Evolutionary conservation across 1,139 yeast species (phyloP).

Genomic region (Candida sojae): DNA sequence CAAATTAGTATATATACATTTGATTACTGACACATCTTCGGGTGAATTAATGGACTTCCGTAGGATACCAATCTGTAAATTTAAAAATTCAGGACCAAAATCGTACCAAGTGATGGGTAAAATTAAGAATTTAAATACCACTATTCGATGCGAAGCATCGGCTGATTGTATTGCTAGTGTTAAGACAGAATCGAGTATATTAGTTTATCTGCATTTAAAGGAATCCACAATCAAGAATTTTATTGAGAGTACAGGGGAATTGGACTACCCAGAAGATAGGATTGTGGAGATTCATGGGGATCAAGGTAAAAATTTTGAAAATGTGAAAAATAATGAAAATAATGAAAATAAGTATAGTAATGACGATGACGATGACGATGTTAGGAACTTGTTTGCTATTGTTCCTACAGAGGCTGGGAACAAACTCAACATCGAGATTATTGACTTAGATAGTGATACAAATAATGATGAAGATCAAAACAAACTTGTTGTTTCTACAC

Average conservation of each 20-base stretch:
- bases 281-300: no score
- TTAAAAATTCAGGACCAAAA: constrained; percentile 19
- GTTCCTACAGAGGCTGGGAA: neutral
- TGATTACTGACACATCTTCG: constrained; percentile 14
- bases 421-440: neutral
- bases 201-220: constrained; percentile 2
- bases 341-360: no score
- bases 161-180: constrained; percentile 43
- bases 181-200: constrained; percentile 2
- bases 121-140: constrained; percentile 17
- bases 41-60: constrained; percentile 41
- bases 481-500: no score
- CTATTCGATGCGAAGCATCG: constrained; percentile 24
- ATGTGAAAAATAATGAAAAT: no score
- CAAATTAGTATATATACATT: constrained; percentile 15
- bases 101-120: constrained; percentile 23
- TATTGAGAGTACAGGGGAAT: constrained; percentile 7
- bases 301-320: no score
- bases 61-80: constrained; percentile 29
- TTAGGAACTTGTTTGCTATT: neutral
- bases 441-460: constrained; percentile 3
- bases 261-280: constrained; percentile 2
- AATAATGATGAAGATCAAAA: neutral
- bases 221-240: constrained; percentile 6
- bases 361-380: constrained; percentile 1